Evolutionary conservation across 805 yeast species (phyloP), one percentile per base, ranked within the genome.

Genomic region (Starmera caribaea): DNA sequence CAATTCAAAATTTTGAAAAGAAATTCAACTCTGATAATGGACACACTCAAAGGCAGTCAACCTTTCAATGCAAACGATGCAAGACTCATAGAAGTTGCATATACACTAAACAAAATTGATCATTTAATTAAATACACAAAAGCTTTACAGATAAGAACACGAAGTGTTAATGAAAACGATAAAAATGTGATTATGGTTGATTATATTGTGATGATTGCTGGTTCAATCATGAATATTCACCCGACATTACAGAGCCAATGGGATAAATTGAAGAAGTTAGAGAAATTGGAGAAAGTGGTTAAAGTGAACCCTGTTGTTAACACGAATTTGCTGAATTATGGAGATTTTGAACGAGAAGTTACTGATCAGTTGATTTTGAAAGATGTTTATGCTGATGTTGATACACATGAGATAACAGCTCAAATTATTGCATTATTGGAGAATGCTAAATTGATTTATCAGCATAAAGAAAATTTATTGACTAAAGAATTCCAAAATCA

Each of bases 41-140:
- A n/a, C 12, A 47, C 10, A 38, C 28, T 58, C 11, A 58, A 51
- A 34, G 63, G 61, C 15, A 55, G 63, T 2, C 51, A 61, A 11
- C 44, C 55, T 11, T 44, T 76, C 41, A 73, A 70, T 47, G 61
- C 73, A 2, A 60, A 69, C 36, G 87, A 79, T 46, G 74, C 77
- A 12, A 70, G 71, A 44, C 63, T 76, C 16, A 55, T 80, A 4
- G 84, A 81, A 53, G 81, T 72, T 54, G 70, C 68, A 40, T 74
- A 74, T 48, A 73, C 77, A 9, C 59, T 71, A 3, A 52, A 58
- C 41, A 78, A 77, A 50, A 49, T 78, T 21, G 61, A 61, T 30
- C 56, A 58, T 29, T 53, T 71, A 35, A 43, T 59, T 4, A 54
- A 63, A 14, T 53, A 64, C 17, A 47, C 71, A n/a, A 55, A 47